Evolutionary conservation across 2,329 filamentous ascomycete genomes (phyloP), one percentile per base, ranked within the genome.

Genomic region (Furcasterigmium sp.): DNA sequence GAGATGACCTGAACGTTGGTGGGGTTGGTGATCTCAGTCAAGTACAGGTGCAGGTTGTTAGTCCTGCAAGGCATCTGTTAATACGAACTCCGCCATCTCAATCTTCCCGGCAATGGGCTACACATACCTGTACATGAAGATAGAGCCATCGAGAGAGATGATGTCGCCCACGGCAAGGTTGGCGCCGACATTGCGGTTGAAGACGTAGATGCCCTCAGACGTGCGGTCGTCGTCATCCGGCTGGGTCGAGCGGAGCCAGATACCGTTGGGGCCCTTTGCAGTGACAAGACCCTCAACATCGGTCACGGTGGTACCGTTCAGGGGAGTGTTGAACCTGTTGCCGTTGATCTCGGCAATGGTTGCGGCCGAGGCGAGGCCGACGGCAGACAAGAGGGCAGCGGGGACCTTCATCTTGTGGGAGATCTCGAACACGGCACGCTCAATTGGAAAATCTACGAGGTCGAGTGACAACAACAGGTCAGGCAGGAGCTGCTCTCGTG

Each of bases 201-300:
- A 87, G 32, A 87, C 74, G 52, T 84, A 87, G 47, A 87, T 58
- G 2, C 79, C 79, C 56, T 85, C 80, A 1, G 82, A 86, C 3
- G 79, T 82, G 37, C 67, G 64, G 13, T 64, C 56, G 54, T 82
- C 73, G 38, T 68, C 58, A 54, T 84, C 76, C 1, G 78, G 73
- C 26, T 63, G 67, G 1, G 73, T 75, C 2, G 82, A 84, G 35
- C 79, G 76, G 15, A 87, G 65, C 68, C 75, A 87, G 56, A 87
- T 70, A 11, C 84, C 84, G 46, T 68, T 69, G 13, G 74, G 70
- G 0, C 75, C 71, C 55, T 80, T 80, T 26, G 82, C 84, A 15
- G 81, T 83, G 14, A 87, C 72, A 10, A 86, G 63, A 29, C 84
- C 84, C 26, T 73, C 72, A 44, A 87, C 69, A 44, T 75, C 75